Base-by-base conservation (phyloP, 2,329 filamentous ascomycete species). In the Alternaria burnsii region DNA sequence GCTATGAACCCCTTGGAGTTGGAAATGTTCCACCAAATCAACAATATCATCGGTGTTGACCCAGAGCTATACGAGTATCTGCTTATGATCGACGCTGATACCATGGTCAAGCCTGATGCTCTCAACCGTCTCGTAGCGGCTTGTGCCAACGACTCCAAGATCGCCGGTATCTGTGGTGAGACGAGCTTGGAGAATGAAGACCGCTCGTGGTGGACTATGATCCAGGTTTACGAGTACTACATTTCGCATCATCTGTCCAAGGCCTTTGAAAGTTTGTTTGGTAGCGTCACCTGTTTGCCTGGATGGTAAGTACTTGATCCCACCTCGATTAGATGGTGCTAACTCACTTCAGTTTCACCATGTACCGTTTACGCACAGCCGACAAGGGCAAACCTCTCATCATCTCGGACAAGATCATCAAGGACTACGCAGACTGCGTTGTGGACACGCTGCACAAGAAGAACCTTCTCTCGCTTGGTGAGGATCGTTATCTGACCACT, bases 191-290 rank as follows among this genome's bases (percentile, higher is more conserved):
- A 97, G 77, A 99, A 99, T 73, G 94, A 97, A 78, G 93, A 97
- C 72, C 87, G 90, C 68, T 94, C 90, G 72, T 98, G 94, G 93
- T 97, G 93, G 92, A 99, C 95, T 12, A 99, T 99, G 95, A 99
- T 99, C 74, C 95, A 99, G 79, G 95, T 99, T 67, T 99, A 99
- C 82, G 95, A 99, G 79, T 99, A 99, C 84, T 99, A 94, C 79
- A 99, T 99, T 76, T 98, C 95, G 30, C 95, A 99, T 85, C 91
- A 99, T 80, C 83, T 99, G 78, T 86, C 95, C 55, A 99, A 99
- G 83, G 93, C 95, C 63, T 99, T 99, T 76, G 95, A 99, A 79
- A 97, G 93, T 62, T 87, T 99, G 62, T 99, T 99, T 75, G 95
- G 94, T 76, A 97, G 93, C 79, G 95, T 99, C 62, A 99, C 95